Evolutionary conservation across 441 rosid genomes (phyloP).

Genomic region (Corymbia citriodora): DNA sequence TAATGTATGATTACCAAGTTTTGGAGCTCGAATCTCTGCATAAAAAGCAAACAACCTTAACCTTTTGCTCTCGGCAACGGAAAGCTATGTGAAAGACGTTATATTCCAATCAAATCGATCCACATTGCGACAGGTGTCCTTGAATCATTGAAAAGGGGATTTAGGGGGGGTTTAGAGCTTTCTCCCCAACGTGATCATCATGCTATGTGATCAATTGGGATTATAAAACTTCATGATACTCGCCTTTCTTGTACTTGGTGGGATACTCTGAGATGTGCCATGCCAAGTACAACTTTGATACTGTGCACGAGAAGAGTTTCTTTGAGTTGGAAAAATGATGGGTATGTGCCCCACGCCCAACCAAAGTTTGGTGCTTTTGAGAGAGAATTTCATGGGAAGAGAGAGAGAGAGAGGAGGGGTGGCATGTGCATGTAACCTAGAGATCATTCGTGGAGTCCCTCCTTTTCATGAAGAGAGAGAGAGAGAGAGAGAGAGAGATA

Average conservation of each 20-base stretch:
- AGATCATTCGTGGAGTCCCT: slow-evolving; percentile 45
- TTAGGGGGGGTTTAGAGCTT: background rate
- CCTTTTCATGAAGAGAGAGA: slow-evolving; percentile 41
- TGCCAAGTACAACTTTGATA: background rate
- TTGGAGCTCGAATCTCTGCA: background rate
- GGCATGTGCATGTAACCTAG: slow-evolving; percentile 69
- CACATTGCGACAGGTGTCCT: background rate
- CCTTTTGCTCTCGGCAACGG: background rate
- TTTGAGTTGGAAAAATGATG: slow-evolving; percentile 24
- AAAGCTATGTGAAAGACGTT: background rate
- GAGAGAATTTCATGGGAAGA: slow-evolving; percentile 31
- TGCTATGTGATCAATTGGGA: background rate
- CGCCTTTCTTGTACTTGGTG: background rate
- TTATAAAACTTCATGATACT: background rate
- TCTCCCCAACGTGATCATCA: background rate
- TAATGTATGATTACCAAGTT: background rate
- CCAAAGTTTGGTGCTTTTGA: slow-evolving; percentile 18
- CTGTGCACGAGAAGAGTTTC: background rate
- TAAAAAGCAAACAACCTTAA: background rate
- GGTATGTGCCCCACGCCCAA: slow-evolving; percentile 39
- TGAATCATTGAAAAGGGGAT: background rate
- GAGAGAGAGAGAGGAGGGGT: slow-evolving; percentile 23
- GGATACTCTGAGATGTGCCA: background rate
- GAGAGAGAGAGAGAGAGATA: background rate
- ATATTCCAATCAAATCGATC: background rate